Evolutionary conservation across 164 flowering plant genomes (phyloP).

Genomic region (Kalanchoe fedtschenkoi): DNA sequence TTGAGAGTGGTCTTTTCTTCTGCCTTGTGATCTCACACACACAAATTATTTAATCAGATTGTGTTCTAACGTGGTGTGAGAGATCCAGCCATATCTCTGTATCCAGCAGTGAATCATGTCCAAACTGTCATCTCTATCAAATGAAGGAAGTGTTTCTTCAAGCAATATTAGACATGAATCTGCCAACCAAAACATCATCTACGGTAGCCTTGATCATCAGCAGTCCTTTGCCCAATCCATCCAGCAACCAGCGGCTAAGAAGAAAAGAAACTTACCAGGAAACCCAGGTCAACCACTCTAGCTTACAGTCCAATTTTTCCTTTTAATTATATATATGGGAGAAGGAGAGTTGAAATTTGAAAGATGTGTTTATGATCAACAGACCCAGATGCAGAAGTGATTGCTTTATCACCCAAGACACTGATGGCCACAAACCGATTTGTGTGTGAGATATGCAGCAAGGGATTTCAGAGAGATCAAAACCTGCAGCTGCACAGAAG

Average conservation of each 20-base stretch:
- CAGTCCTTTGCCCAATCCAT: neutral
- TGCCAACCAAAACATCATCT: neutral
- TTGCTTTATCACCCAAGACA: slow-evolving; percentile 3
- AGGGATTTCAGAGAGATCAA: slow-evolving; percentile 4
- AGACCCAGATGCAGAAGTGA: slow-evolving; percentile 7
- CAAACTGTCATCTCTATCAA: neutral
- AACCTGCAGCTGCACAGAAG: slow-evolving; percentile 4
- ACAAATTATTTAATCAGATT: neutral
- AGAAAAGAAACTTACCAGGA: slow-evolving; percentile 3
- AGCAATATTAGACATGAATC: slow-evolving; percentile 4
- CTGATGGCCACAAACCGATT: slow-evolving; percentile 1
- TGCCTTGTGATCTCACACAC: neutral
- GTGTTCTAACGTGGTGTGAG: neutral
- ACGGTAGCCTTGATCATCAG: neutral
- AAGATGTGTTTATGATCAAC: neutral
- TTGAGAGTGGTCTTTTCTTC: neutral
- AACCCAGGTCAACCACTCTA: slow-evolving; percentile 1
- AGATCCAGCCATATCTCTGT: neutral
- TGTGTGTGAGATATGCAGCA: slow-evolving; percentile 4
- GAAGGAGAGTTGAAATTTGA: neutral
- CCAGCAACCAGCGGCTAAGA: neutral
- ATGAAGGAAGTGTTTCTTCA: slow-evolving; percentile 5
- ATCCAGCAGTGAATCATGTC: neutral
- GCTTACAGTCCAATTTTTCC: neutral
- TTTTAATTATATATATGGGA: neutral